Evolutionary conservation across 306 rosid species (phyloP), one percentile per base, ranked within the genome.

Genomic region (Vigna radiata): DNA sequence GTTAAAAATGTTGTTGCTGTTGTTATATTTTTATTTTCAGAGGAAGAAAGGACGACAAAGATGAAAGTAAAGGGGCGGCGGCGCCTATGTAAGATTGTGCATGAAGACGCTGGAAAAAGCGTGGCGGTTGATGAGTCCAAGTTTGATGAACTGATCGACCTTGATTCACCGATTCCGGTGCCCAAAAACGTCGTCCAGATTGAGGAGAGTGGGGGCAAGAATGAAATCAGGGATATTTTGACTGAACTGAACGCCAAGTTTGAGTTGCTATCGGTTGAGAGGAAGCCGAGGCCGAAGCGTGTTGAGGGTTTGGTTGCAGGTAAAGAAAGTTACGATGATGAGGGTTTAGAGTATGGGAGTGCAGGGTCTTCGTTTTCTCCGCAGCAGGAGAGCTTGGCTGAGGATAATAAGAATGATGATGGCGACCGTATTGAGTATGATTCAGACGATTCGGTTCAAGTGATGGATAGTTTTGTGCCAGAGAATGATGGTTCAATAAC

Each of bases 141-240:
- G 0, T 67, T 87, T 75, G 80, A 78, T 27, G 86, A 70, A 16
- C 68, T 84, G 33, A 41, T 86, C 1, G 96, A 82, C 69, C 86
- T 88, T 54, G 92, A 92, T 68, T 88, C 95, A 2, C 98, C 93
- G 0, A 33, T 62, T 48, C 82, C 71, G 2, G 77, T 72, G 4
- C 70, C 53, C 0, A 76, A 56, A 47, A 81, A 63, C 31, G 81
- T 73, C 2, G 68, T 19, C 5, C 65, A 21, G 55, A 63, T 58
- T 49, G 65, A 83, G 68, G 72, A 77, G 69, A 79, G 71, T 74
- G 83, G 50, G 43, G 89, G 87, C 27, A 86, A 69, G 59, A 89
- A 61, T 83, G 97, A 90, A 70, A 95, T 92, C 70, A 88, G 88
- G 85, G 96, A 91, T 82, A 95, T 95, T 43, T 87, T 92, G 27